phyloP scores from a whole-genome alignment of 768 basidiomycete species.

The Pisolithus tinctorius region DNA sequence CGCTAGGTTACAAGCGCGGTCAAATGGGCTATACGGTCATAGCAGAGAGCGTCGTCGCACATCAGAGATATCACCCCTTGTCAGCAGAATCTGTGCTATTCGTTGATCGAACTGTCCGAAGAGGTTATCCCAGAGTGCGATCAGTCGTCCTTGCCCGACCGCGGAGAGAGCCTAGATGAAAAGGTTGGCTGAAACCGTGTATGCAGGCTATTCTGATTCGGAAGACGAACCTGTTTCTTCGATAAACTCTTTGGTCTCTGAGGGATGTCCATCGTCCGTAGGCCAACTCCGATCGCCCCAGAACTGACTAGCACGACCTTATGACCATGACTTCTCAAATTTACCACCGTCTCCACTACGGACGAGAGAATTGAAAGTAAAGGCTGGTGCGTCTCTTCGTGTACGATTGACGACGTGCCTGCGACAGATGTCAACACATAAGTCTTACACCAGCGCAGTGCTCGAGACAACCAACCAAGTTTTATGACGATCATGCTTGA shows the following conservation, averaged over 20 bases:
- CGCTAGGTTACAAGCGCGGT: constrained; percentile 42
- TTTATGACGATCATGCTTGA: constrained; percentile 80
- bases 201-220: neutral
- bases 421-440: constrained; percentile 7
- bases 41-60: constrained; percentile 37
- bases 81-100: constrained; percentile 91
- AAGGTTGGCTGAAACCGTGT: constrained; percentile 12
- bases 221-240: constrained; percentile 77
- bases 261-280: constrained; percentile 84
- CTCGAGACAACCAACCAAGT: constrained; percentile 48
- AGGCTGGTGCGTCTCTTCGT: constrained; percentile 89
- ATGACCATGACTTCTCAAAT: constrained; percentile 75
- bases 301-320: constrained; percentile 94
- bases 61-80: constrained; percentile 95
- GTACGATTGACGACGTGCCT: constrained; percentile 95
- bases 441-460: neutral
- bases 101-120: constrained; percentile 92
- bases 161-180: constrained; percentile 80
- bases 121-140: constrained; percentile 95
- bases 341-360: constrained; percentile 84
- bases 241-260: constrained; percentile 77
- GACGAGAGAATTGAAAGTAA: constrained; percentile 87
- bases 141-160: constrained; percentile 93
- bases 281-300: constrained; percentile 94
- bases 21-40: constrained; percentile 1